These are phyloP conservation scores for Ophiostoma tasmaniense DNA, from an alignment of 2,329 filamentous ascomycete species.

Conservation along the genomic window DNA sequence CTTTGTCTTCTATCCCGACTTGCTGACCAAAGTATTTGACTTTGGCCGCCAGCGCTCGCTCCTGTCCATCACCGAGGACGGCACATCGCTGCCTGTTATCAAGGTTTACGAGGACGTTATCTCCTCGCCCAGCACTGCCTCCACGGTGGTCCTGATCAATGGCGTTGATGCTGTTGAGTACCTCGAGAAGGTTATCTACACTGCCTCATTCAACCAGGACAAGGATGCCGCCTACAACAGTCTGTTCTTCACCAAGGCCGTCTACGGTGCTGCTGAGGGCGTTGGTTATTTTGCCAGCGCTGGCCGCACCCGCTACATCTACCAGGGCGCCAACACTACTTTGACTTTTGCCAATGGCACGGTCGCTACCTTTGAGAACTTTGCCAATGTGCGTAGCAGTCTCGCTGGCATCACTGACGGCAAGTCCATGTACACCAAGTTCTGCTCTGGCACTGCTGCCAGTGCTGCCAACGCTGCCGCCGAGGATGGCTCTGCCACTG, in stretches of 20 bases:
- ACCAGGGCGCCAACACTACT: slow-evolving; percentile 29
- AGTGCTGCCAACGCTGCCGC: background rate
- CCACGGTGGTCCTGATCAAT: slow-evolving; percentile 25
- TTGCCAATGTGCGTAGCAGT: slow-evolving; percentile 25
- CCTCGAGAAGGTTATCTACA: slow-evolving; percentile 35
- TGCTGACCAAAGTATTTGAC: slow-evolving; percentile 31
- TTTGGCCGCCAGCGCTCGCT: slow-evolving; percentile 33
- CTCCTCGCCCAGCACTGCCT: slow-evolving; percentile 19
- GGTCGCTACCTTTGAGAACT: slow-evolving; percentile 26
- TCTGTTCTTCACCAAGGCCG: slow-evolving; percentile 29
- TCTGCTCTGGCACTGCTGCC: slow-evolving; percentile 24
- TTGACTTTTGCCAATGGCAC: slow-evolving; percentile 33
- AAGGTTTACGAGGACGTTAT: slow-evolving; percentile 36
- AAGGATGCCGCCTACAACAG: slow-evolving; percentile 31
- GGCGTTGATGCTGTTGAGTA: slow-evolving; percentile 29
- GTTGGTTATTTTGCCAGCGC: slow-evolving; percentile 27
- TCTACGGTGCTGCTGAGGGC: slow-evolving; percentile 17
- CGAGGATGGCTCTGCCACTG: slow-evolving; percentile 7
- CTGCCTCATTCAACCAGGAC: slow-evolving; percentile 28
- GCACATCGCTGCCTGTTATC: slow-evolving; percentile 33
- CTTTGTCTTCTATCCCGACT: slow-evolving; percentile 34
- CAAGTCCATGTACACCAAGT: slow-evolving; percentile 28
- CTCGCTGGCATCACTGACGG: slow-evolving; percentile 28
- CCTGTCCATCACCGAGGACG: slow-evolving; percentile 32
- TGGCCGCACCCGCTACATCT: slow-evolving; percentile 27